Percentiles rank a stretch among this genome's conserved stretches.
Conservation (phyloP, 2,329 filamentous ascomycete species). For the Magnaporthiopsis incrustans region DNA sequence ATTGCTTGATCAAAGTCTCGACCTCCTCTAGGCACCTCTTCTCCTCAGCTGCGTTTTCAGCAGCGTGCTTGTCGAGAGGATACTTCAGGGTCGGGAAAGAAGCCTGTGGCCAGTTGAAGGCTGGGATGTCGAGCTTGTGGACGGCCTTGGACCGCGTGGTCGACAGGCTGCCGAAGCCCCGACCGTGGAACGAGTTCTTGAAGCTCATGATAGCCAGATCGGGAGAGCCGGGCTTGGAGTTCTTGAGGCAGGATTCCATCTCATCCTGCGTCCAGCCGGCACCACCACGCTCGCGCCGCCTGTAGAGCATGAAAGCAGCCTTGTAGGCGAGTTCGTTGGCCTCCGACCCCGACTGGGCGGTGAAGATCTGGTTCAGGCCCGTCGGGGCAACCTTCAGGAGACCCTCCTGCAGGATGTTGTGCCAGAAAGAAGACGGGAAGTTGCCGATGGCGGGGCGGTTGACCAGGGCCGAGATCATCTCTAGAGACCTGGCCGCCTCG, state of each 20-base stretch:
- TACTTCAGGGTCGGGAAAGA: conserved; percentile 72
- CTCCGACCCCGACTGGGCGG: conserved; percentile 69
- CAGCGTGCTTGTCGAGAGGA: conserved; percentile 60
- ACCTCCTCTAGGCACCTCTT: conserved; percentile 64
- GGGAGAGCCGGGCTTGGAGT: conserved; percentile 64
- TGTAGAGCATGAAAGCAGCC: conserved; percentile 76
- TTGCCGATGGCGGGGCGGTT: conserved; percentile 75
- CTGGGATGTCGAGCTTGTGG: conserved; percentile 82
- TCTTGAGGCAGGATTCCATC: conserved; percentile 59
- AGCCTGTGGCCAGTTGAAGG: conserved; percentile 82
- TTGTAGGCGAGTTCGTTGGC: conserved; percentile 84
- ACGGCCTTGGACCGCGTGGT: conserved; percentile 77
- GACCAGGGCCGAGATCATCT: conserved; percentile 67
- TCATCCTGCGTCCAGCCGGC: conserved; percentile 67
- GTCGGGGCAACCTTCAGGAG: conserved; percentile 66
- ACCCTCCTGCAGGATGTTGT: conserved; percentile 60
- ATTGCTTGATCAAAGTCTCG: conserved; percentile 60
- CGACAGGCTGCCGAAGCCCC: conserved; percentile 68
- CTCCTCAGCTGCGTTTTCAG: conserved; percentile 66
- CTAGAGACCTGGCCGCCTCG: conserved; percentile 55
- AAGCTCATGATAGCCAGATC: conserved; percentile 69
- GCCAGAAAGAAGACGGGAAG: conserved; percentile 72
- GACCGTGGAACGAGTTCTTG: conserved; percentile 71
- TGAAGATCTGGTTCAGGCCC: conserved; percentile 73
- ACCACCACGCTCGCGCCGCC: conserved; percentile 61